Evolutionary conservation across 2,329 filamentous ascomycete species (phyloP).

Genomic region (Conoideocrella luteorostrata): DNA sequence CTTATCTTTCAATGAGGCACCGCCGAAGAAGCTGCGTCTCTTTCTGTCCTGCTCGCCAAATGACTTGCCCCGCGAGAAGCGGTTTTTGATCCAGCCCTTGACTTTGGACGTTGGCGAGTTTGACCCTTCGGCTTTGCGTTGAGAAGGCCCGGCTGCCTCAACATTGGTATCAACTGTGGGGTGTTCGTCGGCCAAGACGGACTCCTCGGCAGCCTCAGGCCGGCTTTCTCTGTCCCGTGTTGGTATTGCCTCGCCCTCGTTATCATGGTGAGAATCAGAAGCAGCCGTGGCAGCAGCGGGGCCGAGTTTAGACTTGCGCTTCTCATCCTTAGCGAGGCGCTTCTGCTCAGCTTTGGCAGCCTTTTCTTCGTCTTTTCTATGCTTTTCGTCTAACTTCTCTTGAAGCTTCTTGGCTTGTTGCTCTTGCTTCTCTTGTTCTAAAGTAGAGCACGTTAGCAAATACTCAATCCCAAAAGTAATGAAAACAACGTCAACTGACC

Average conservation of each 20-base stretch:
- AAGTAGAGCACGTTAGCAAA: constrained; percentile 11
- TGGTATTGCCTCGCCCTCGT: constrained; percentile 9
- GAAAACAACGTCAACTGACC: constrained; percentile 40
- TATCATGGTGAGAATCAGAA: constrained; percentile 1
- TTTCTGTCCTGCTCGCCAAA: constrained; percentile 30
- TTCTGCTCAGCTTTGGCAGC: constrained; percentile 48
- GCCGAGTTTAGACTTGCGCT: constrained; percentile 35
- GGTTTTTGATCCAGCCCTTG: constrained; percentile 50
- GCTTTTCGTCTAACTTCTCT: constrained; percentile 12
- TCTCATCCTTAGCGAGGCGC: constrained; percentile 32
- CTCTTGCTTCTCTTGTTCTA: constrained; percentile 42
- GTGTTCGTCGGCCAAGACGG: background rate
- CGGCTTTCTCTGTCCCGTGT: constrained; percentile 10
- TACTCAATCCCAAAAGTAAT: background rate
- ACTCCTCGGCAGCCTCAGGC: background rate
- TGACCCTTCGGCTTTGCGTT: constrained; percentile 12
- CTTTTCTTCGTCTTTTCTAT: constrained; percentile 33
- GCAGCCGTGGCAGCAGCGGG: constrained; percentile 9
- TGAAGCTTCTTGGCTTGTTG: constrained; percentile 20
- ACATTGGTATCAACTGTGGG: constrained; percentile 3
- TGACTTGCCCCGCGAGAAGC: constrained; percentile 39
- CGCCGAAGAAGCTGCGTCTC: constrained; percentile 42
- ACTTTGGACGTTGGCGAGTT: constrained; percentile 35
- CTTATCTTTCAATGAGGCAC: constrained; percentile 38
- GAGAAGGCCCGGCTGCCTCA: constrained; percentile 8